Conservation (phyloP, 2,329 filamentous ascomycete genomes). For the Bipolaris bicolor region DNA sequence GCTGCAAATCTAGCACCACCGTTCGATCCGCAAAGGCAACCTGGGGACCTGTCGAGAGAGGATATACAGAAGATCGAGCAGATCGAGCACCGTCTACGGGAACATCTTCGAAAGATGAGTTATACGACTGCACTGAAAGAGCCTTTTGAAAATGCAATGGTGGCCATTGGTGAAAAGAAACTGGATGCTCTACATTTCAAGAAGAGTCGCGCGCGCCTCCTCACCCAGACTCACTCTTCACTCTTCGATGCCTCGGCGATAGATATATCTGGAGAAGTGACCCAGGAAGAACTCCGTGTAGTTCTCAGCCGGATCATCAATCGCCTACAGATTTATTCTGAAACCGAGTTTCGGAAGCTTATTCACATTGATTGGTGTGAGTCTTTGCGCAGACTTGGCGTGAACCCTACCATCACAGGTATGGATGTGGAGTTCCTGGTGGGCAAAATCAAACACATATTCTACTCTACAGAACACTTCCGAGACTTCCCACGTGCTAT, state of each 20-base stretch:
- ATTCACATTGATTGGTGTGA: conserved; percentile 9
- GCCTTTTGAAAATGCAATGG: conserved; percentile 10
- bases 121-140: conserved; percentile 11
- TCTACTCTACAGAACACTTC: conserved; percentile 2
- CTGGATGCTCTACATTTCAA: conserved; percentile 11
- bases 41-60: not conserved
- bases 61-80: conserved; percentile 25
- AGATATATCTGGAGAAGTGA: conserved; percentile 34
- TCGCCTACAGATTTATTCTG: conserved; percentile 8
- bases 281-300: conserved; percentile 30
- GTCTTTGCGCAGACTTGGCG: conserved; percentile 18
- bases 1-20: conserved; percentile 24
- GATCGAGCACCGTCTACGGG: conserved; percentile 23
- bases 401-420: conserved; percentile 35
- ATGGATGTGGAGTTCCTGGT: conserved; percentile 30
- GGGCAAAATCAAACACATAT: conserved; percentile 26
- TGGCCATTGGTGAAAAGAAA: conserved; percentile 10
- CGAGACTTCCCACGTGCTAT: conserved; percentile 11
- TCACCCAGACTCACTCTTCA: conserved; percentile 21
- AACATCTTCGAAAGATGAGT: conserved; percentile 18
- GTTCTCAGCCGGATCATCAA: conserved; percentile 27
- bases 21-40: conserved; percentile 14
- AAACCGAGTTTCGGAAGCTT: conserved; percentile 1
- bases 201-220: conserved; percentile 22
- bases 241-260: conserved; percentile 19